Conservation (phyloP, 345 rosid species). For the Turnera subulata region DNA sequence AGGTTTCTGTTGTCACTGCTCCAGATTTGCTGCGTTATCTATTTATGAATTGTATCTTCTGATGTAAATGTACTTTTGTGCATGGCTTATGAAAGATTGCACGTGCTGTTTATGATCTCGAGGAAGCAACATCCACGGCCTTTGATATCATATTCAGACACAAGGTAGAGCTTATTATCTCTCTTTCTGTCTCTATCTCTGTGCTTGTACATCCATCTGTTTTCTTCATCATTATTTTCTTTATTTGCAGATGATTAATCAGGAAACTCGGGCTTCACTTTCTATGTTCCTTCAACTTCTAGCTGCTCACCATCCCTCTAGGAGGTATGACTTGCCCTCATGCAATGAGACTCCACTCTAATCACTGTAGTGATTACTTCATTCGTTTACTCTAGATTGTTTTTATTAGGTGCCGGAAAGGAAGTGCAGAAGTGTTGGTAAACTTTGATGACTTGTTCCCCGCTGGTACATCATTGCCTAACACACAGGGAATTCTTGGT, state of each 20-base stretch:
- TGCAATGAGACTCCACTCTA: constrained; percentile 4
- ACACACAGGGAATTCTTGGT: constrained; percentile 26
- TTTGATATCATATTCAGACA: constrained; percentile 70
- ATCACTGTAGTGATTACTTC: constrained; percentile 23
- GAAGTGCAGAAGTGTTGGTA: constrained; percentile 80
- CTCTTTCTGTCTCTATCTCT: neutral
- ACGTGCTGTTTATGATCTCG: constrained; percentile 78
- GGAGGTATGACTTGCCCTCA: constrained; percentile 41
- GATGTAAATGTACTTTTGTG: constrained; percentile 10
- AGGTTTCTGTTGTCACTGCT: constrained; percentile 46
- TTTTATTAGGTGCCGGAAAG: constrained; percentile 82
- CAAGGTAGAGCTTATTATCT: constrained; percentile 47
- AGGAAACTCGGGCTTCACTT: constrained; percentile 67
- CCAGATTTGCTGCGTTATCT: constrained; percentile 10
- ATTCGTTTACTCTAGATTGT: constrained; percentile 28
- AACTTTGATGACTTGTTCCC: constrained; percentile 75
- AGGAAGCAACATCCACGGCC: constrained; percentile 83
- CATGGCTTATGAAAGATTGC: constrained; percentile 52
- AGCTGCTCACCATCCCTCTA: constrained; percentile 93
- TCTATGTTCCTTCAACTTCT: constrained; percentile 81
- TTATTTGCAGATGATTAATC: constrained; percentile 67
- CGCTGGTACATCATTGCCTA: constrained; percentile 37
- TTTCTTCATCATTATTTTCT: neutral
- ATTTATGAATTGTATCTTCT: neutral
- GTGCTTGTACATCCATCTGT: neutral